phyloP scores from a whole-genome alignment of 305 asterid genomes.

The Vinca major region DNA sequence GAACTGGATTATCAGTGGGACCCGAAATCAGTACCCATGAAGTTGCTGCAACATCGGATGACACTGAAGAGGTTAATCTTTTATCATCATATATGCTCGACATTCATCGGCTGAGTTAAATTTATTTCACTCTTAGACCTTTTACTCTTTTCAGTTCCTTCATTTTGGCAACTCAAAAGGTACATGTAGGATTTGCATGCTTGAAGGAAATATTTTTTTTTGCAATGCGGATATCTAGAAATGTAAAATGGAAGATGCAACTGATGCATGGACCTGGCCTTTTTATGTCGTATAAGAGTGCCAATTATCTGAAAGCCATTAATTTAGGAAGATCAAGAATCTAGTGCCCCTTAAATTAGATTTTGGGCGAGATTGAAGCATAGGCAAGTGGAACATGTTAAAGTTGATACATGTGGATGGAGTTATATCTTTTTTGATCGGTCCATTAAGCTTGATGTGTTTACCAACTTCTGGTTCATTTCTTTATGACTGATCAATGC shows the following conservation, averaged over 20 bases:
- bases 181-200: not conserved
- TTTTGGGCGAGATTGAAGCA: not conserved
- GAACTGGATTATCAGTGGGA: constrained; percentile 66
- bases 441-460: not conserved
- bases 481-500: not conserved
- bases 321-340: not conserved
- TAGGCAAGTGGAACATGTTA: not conserved
- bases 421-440: not conserved
- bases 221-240: not conserved
- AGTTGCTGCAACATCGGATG: constrained; percentile 37
- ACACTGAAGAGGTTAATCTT: constrained; percentile 60
- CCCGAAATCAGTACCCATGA: constrained; percentile 43
- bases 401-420: not conserved
- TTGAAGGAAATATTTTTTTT: not conserved
- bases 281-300: not conserved
- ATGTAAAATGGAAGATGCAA: not conserved
- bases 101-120: not conserved
- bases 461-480: not conserved
- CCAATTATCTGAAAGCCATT: not conserved
- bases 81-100: constrained; percentile 1
- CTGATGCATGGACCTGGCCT: not conserved
- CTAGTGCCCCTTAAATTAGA: not conserved
- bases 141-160: not conserved
- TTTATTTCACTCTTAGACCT: not conserved
- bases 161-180: not conserved